Base-by-base conservation (phyloP, 345 rosid genomes). In the Salix koriyanagi region DNA sequence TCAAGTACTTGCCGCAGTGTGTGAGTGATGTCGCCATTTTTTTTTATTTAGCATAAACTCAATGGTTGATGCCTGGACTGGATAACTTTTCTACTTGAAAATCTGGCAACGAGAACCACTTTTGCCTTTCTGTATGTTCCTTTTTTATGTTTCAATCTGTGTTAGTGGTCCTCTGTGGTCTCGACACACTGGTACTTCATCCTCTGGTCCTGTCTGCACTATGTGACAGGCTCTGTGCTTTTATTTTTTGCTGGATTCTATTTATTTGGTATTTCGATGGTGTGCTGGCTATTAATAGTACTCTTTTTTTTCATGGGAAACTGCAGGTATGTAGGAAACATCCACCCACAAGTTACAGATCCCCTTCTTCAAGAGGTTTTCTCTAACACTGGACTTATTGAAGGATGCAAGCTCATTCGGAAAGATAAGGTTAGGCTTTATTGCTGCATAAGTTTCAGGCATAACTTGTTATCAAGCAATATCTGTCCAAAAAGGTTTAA, bases 1-100 rank as follows among this genome's bases (percentile, higher is more conserved):
- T 75, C 79, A 32, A 76, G 73, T 72, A 23, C 83, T 72, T 80
- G 83, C 77, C 83, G 83, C 73, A 80, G 83, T 80, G 83, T 80
- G 83, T 80, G 79, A 80, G 83, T 80, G 65, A 44, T 76, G 75
- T 70, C 64, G 61, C 75, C 21, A 10, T 16, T 3, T 6, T 11
- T 74, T 60, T 26, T 71, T 62, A 19, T 41, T 34, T 28, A 21
- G 73, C 36, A 23, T 67, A 37, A 32, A 28, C 21, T 74, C 18
- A 4, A 62, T 32, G 19, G 19, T 19, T 69, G 28, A 14, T 66
- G 56, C 54, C 12, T 67, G 36, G 67, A 37, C 54, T 67, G n/a
- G 52, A 36, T n/a, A 54, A n/a, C 14, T 42, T 46, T 16, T 26
- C 66, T 62, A 62, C 66, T 23, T 23, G 23, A 4, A 25, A 23